phyloP scores from a whole-genome alignment of 2,329 filamentous ascomycete genomes.

The Fusarium aywerte region DNA sequence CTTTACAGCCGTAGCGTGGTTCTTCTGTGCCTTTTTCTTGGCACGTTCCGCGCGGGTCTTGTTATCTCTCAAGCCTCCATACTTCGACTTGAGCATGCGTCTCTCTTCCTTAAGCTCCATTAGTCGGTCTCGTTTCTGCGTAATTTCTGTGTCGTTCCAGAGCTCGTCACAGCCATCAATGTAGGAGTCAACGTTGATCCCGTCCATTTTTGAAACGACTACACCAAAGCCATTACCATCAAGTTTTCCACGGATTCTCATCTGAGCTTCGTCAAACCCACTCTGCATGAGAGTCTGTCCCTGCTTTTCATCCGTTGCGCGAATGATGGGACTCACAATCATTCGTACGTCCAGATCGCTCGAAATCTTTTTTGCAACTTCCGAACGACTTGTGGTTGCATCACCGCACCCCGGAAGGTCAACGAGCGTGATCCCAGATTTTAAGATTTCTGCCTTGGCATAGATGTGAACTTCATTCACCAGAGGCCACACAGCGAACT shows the following conservation, averaged over 20 bases:
- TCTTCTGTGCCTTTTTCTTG: no score
- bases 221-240: constrained; percentile 41
- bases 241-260: constrained; percentile 46
- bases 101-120: background rate
- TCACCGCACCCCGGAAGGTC: constrained; percentile 66
- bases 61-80: background rate
- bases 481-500: constrained; percentile 52
- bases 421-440: constrained; percentile 61
- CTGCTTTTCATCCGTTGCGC: constrained; percentile 46
- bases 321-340: constrained; percentile 42
- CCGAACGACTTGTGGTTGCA: constrained; percentile 38
- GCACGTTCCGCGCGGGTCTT: no score
- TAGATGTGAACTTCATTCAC: constrained; percentile 55
- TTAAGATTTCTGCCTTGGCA: constrained; percentile 57
- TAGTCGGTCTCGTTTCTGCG: background rate
- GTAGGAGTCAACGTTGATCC: constrained; percentile 23
- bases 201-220: constrained; percentile 47
- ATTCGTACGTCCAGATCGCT: constrained; percentile 43
- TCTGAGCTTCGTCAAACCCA: constrained; percentile 41
- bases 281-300: constrained; percentile 36
- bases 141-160: background rate
- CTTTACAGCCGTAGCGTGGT: no score
- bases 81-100: background rate
- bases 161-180: background rate
- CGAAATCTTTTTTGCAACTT: constrained; percentile 36